Evolutionary conservation across 2,329 filamentous ascomycete species (phyloP).

Genomic region (Ceratocystis alfenasii): DNA sequence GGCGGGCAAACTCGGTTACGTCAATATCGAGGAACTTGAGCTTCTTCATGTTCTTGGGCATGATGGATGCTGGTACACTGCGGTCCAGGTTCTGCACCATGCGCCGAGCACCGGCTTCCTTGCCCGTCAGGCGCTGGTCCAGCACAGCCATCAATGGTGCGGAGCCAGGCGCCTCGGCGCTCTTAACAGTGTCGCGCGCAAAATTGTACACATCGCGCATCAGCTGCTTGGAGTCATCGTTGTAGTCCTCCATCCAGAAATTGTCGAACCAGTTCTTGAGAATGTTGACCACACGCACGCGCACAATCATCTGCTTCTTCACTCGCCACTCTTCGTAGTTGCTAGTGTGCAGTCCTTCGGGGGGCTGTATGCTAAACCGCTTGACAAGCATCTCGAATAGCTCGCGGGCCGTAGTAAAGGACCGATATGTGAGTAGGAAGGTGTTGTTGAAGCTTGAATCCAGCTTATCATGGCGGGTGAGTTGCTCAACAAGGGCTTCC

Average conservation of each 20-base stretch:
- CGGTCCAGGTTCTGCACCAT: conserved; percentile 77
- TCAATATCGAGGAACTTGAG: conserved; percentile 97
- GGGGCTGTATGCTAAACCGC: conserved; percentile 84
- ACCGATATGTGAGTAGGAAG: conserved; percentile 91
- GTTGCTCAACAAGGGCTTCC: conserved; percentile 78
- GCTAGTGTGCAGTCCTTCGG: conserved; percentile 58
- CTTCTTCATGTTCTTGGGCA: conserved; percentile 99
- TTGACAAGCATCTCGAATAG: conserved; percentile 87
- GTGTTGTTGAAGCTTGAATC: conserved; percentile 96
- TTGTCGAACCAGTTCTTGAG: conserved; percentile 97
- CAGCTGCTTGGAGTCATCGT: conserved; percentile 68
- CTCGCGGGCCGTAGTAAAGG: conserved; percentile 82
- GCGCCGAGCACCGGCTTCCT: conserved; percentile 73
- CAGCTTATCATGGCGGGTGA: conserved; percentile 89
- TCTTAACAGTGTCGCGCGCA: conserved; percentile 81
- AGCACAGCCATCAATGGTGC: conserved; percentile 73
- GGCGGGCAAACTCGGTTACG: conserved; percentile 87
- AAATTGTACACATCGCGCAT: conserved; percentile 85
- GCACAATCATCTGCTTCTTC: conserved; percentile 88
- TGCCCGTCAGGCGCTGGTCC: conserved; percentile 77
- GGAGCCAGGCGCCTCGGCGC: conserved; percentile 83
- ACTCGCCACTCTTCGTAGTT: conserved; percentile 85
- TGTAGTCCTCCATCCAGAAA: conserved; percentile 96
- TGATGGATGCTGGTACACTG: conserved; percentile 73
- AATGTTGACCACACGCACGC: conserved; percentile 94